Evolutionary conservation across 2,329 filamentous ascomycete genomes (phyloP).

Genomic region (Cladosporium colombiae): DNA sequence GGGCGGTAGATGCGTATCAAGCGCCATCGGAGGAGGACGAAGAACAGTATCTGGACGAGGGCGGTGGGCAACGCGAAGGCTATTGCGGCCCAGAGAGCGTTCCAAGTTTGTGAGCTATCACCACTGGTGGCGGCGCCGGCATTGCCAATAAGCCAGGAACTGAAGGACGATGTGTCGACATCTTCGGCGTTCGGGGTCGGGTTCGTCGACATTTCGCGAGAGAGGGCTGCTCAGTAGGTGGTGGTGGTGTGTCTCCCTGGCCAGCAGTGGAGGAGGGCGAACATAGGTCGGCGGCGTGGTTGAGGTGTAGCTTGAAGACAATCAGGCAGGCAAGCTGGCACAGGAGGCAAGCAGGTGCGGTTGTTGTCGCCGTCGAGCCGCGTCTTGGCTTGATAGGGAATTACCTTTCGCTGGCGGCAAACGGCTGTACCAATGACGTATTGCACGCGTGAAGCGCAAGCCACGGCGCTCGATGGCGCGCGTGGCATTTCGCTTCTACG

Average conservation of each 20-base stretch:
- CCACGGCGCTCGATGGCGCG: conserved; percentile 2
- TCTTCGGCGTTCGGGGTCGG: not conserved
- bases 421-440: conserved; percentile 11
- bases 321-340: not conserved
- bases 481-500: not conserved
- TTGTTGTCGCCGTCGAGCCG: conserved; percentile 9
- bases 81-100: conserved; percentile 41
- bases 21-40: conserved; percentile 75
- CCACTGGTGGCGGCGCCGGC: not conserved
- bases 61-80: conserved; percentile 37
- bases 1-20: conserved; percentile 84
- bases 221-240: not conserved
- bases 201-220: not conserved
- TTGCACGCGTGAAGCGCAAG: not conserved
- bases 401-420: not conserved
- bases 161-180: not conserved
- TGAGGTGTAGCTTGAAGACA: not conserved
- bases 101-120: not conserved
- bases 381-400: conserved; percentile 6
- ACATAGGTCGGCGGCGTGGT: not conserved
- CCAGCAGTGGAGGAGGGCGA: conserved; percentile 5
- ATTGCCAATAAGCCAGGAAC: not conserved
- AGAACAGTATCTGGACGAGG: conserved; percentile 61
- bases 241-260: conserved; percentile 1
- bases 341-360: not conserved